These are phyloP conservation scores for Nevesoporus exiguus DNA, from an alignment of 768 basidiomycete genomes.

Conservation along the genomic window DNA sequence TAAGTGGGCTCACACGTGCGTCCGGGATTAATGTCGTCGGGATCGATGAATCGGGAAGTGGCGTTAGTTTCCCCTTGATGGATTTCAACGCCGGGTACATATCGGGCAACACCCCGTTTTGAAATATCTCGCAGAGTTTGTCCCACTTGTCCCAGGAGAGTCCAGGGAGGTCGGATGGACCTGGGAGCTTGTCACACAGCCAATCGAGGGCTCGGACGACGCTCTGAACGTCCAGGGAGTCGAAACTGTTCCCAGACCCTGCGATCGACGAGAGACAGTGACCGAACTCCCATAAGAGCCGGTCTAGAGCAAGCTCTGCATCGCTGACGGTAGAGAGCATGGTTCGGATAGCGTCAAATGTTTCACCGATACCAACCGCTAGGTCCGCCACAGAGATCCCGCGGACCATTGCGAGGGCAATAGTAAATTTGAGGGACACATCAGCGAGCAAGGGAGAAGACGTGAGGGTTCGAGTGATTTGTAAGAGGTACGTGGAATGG, in stretches of 20 bases:
- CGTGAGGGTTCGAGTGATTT: constrained; percentile 36
- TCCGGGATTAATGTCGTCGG: constrained; percentile 35
- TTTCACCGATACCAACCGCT: constrained; percentile 17
- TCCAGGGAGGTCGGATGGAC: constrained; percentile 46
- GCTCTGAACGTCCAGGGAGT: constrained; percentile 34
- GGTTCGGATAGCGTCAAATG: constrained; percentile 24
- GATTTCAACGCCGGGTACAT: constrained; percentile 31
- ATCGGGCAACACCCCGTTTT: constrained; percentile 26
- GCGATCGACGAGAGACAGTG: constrained; percentile 33
- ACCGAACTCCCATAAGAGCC: constrained; percentile 37
- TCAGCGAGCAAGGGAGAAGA: constrained; percentile 22
- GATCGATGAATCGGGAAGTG: constrained; percentile 22
- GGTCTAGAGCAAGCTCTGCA: constrained; percentile 23
- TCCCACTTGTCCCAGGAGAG: constrained; percentile 46
- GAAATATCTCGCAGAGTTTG: constrained; percentile 41
- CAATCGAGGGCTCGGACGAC: constrained; percentile 53
- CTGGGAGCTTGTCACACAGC: constrained; percentile 45
- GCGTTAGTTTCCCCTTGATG: constrained; percentile 33
- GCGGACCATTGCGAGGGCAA: constrained; percentile 34
- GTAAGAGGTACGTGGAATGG: constrained; percentile 43
- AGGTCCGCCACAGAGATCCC: constrained; percentile 24
- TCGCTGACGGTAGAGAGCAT: constrained; percentile 27
- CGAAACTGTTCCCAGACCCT: constrained; percentile 20
- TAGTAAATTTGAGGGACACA: constrained; percentile 32
- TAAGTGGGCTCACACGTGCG: constrained; percentile 24